Base-by-base conservation (phyloP, 1,284 basidiomycete species). In the Thelephora terrestris region DNA sequence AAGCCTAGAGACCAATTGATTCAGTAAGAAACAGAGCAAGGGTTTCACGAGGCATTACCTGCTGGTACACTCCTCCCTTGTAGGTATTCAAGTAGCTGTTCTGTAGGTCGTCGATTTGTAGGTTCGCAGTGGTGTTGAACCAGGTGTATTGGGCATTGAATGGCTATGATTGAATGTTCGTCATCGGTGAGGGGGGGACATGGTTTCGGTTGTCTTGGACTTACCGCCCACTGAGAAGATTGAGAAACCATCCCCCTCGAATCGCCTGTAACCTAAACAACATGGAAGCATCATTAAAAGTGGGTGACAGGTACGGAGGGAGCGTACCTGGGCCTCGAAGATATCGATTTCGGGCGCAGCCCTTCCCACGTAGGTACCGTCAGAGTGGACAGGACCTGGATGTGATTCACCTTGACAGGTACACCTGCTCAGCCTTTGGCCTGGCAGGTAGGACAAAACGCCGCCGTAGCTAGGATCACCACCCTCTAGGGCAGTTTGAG, bases 341-440 rank as follows among this genome's bases (percentile, higher is more conserved):
- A 91, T 74, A 66, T 92, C 88, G 53, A 94, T 88, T 68, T 94
- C 91, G 0, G 91, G 91, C 0, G 87, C 86, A 5, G 81, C 75
- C 47, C 91, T 76, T n/a, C 91, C 92, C 7, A 79, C 76, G 46
- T 73, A 83, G 12, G 75, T 74, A 9, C 76, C 76, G 57, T 77
- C 73, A n/a, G 59, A 50, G 45, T 68, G 66, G 27, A 60, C 70
- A 12, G 91, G 91, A 0, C 91, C 91, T 0, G 91, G 91, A 59
- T 95, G 91, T 43, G 81, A 78, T 47, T 81, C 79, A n/a, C 76
- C 76, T 0, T 79, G 69, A 60, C 91, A 95, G 2, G 91, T 91
- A 65, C 91, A 95, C 0, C 85, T 75, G 4, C 87, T 91, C n/a
- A 82, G 61, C 29, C 77, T 71, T 57, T 85, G 84, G 1, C 91